Evolutionary conservation across 345 rosid species (phyloP).

Genomic region (Arabis hirsuta): DNA sequence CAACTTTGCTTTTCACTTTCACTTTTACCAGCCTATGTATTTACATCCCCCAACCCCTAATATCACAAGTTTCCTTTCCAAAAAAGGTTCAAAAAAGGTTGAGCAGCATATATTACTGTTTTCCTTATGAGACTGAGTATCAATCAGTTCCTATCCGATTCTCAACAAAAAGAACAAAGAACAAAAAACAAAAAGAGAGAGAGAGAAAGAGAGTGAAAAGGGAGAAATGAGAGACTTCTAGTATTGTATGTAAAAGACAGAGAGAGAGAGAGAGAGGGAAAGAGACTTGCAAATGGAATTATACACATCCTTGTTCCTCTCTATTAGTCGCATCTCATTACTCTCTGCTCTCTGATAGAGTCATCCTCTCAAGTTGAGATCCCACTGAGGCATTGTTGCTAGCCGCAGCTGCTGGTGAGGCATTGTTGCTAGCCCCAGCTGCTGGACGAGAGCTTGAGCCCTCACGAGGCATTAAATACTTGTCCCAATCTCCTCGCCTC

Average conservation of each 20-base stretch:
- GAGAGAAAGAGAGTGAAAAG: background rate
- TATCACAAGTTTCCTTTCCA: background rate
- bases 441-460: constrained; percentile 13
- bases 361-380: constrained; percentile 32
- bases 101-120: constrained; percentile 29
- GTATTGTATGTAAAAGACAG: background rate
- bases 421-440: constrained; percentile 7
- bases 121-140: background rate
- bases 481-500: constrained; percentile 47
- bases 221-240: constrained; percentile 1
- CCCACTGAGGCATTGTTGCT: constrained; percentile 24
- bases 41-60: background rate
- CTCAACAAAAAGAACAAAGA: background rate
- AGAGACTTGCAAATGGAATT: constrained; percentile 11
- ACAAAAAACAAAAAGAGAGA: background rate
- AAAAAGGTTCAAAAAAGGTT: background rate
- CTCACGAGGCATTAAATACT: constrained; percentile 38
- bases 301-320: constrained; percentile 19
- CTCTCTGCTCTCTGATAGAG: constrained; percentile 28
- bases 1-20: too few relatives aligned
- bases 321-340: constrained; percentile 17
- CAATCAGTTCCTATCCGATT: constrained; percentile 27
- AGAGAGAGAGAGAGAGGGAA: background rate
- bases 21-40: too few relatives aligned
- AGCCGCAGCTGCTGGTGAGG: constrained; percentile 1